Evolutionary conservation across 495 filamentous ascomycete genomes (phyloP).

Genomic region (Terfezia boudieri): DNA sequence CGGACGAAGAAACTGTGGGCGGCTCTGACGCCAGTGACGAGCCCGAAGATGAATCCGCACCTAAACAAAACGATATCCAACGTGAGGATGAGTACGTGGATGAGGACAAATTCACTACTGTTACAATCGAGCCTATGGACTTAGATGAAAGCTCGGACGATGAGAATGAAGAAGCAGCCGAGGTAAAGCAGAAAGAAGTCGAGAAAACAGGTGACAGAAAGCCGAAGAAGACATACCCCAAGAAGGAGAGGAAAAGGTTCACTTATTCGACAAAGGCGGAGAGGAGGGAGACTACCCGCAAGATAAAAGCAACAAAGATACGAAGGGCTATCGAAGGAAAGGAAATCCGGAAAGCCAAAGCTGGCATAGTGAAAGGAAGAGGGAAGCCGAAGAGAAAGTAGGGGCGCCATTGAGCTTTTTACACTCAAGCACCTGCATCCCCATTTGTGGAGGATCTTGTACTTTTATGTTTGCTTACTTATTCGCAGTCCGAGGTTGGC

Average conservation of each 20-base stretch:
- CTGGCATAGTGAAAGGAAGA: too few species aligned
- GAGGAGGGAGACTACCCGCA: conserved; percentile 8
- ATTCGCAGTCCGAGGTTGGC: too few species aligned
- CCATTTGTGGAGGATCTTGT: too few species aligned
- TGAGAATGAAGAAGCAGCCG: conserved; percentile 22
- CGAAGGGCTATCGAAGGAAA: not conserved
- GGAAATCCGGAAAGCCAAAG: not conserved
- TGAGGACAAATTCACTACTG: conserved; percentile 83
- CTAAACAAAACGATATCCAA: conserved; percentile 30
- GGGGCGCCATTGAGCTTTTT: too few species aligned
- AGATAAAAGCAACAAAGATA: not conserved
- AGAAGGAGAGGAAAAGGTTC: conserved; percentile 70
- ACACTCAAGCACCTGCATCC: too few species aligned
- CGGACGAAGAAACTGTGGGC: conserved; percentile 21
- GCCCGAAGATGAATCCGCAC: conserved; percentile 21
- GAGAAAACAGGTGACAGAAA: conserved; percentile 17
- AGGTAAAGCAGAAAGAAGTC: conserved; percentile 18
- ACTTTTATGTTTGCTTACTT: too few species aligned
- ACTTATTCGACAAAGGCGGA: conserved; percentile 66
- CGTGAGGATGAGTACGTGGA: conserved; percentile 89
- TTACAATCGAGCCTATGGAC: conserved; percentile 80
- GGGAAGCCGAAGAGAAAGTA: too few species aligned
- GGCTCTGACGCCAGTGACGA: conserved; percentile 39
- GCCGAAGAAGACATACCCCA: conserved; percentile 31
- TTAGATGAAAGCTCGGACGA: conserved; percentile 33